Conservation (phyloP, 139 green algal species). For the Chlorella vulgaris region DNA sequence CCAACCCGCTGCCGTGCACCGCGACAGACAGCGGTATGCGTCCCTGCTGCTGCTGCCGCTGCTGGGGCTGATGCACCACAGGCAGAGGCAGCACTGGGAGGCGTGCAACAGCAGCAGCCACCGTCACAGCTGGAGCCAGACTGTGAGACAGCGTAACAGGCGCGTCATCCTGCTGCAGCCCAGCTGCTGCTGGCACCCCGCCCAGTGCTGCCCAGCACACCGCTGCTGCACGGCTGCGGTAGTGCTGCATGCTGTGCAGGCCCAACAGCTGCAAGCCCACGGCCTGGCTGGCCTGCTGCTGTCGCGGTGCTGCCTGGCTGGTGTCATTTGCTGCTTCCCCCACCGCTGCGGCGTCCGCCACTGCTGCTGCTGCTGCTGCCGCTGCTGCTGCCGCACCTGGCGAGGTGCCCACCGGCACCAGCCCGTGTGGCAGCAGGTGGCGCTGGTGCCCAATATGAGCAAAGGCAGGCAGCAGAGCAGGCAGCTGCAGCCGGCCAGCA, state of each 20-base stretch:
- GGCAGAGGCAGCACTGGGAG: constrained; percentile 4
- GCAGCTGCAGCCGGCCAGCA: background rate
- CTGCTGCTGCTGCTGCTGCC: background rate
- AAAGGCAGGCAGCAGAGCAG: constrained; percentile 1
- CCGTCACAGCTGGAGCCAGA: constrained; percentile 5
- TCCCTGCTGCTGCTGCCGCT: background rate
- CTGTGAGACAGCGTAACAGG: background rate
- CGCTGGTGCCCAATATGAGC: constrained; percentile 2
- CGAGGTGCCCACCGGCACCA: background rate
- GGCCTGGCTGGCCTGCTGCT: no score
- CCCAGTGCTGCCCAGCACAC: background rate
- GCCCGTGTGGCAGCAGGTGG: background rate
- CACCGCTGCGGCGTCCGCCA: background rate
- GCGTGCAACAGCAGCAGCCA: background rate
- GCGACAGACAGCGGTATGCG: constrained; percentile 8
- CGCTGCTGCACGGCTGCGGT: background rate
- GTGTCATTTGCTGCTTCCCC: background rate
- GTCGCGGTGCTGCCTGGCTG: background rate
- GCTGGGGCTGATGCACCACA: background rate
- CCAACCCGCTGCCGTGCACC: constrained; percentile 6
- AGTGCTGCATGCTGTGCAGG: constrained; percentile 27
- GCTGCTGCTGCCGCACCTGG: background rate
- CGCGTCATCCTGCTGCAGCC: background rate
- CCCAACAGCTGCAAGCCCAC: constrained; percentile 13
- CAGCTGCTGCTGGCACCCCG: background rate